These are phyloP conservation scores for Filosporella fistucella DNA, from an alignment of 495 filamentous ascomycete species.

Conservation along the genomic window DNA sequence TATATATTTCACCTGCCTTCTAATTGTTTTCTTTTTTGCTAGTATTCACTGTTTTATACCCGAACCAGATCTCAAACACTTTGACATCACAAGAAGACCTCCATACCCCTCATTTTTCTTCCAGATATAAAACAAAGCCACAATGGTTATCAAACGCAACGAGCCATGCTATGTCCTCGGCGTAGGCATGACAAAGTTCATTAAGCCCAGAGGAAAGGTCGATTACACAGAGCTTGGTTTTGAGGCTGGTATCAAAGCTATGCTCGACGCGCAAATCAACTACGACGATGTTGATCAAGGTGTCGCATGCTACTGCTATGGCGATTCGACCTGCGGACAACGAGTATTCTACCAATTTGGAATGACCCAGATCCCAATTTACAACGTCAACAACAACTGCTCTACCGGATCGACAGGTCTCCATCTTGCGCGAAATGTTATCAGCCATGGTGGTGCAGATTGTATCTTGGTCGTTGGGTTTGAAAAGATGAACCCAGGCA, in stretches of 20 bases:
- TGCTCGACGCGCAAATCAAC: constrained; percentile 91
- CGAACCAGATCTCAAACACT: neutral
- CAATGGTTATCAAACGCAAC: constrained; percentile 24
- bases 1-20: neutral
- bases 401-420: constrained; percentile 87
- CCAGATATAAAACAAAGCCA: neutral
- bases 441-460: constrained; percentile 74
- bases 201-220: constrained; percentile 92
- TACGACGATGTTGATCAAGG: constrained; percentile 97
- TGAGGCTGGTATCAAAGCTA: constrained; percentile 91
- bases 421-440: constrained; percentile 75
- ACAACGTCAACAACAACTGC: constrained; percentile 99
- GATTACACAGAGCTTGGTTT: constrained; percentile 89
- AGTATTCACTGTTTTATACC: too few relatives aligned
- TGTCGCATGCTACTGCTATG: constrained; percentile 97
- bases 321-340: constrained; percentile 92
- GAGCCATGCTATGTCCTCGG: constrained; percentile 74
- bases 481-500: constrained; percentile 97
- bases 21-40: neutral
- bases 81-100: neutral
- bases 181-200: constrained; percentile 98
- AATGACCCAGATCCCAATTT: constrained; percentile 91
- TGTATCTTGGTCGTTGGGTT: constrained; percentile 91
- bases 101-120: constrained; percentile 1
- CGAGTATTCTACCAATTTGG: constrained; percentile 99